Percentiles rank a stretch among this genome's conserved stretches.
Conservation (phyloP, 768 basidiomycete species). For the Tulasnella sp. region DNA sequence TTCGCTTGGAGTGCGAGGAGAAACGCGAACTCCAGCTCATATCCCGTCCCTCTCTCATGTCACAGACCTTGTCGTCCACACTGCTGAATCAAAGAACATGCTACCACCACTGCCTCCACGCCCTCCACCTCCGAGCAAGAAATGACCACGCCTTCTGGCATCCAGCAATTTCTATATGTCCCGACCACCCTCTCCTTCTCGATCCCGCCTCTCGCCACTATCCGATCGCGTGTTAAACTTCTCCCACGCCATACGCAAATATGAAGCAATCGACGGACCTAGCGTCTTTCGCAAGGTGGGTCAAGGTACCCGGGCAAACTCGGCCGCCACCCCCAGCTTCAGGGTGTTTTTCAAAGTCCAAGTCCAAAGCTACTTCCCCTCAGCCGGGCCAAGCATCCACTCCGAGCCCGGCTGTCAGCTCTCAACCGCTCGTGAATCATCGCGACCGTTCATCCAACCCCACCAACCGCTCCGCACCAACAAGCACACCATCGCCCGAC, state of each 20-base stretch:
- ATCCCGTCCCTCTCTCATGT: not conserved
- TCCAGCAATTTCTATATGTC: not conserved
- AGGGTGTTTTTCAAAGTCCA: not conserved
- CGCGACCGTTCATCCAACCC: not conserved
- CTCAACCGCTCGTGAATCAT: not conserved
- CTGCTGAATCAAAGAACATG: not conserved
- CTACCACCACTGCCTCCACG: not conserved
- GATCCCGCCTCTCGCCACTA: not conserved
- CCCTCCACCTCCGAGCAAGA: not conserved
- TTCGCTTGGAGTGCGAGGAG: not conserved
- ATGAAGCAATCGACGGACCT: not conserved
- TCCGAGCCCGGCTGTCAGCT: not conserved
- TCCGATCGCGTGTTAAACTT: not conserved
- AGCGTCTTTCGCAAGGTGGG: not conserved
- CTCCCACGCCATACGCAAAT: not conserved
- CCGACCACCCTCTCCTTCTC: not conserved
- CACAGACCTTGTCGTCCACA: not conserved
- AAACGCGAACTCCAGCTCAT: not conserved
- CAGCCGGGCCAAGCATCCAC: not conserved
- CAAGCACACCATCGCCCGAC: not conserved
- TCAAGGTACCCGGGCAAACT: not conserved
- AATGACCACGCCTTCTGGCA: not conserved
- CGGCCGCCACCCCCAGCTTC: not conserved
- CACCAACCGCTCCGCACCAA: not conserved
- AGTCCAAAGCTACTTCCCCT: not conserved